A percentile compares a stretch with the other conserved stretches of the same genome.
These are phyloP conservation scores for Ormosia emarginata DNA, from an alignment of 306 rosid species.

Conservation along the genomic window DNA sequence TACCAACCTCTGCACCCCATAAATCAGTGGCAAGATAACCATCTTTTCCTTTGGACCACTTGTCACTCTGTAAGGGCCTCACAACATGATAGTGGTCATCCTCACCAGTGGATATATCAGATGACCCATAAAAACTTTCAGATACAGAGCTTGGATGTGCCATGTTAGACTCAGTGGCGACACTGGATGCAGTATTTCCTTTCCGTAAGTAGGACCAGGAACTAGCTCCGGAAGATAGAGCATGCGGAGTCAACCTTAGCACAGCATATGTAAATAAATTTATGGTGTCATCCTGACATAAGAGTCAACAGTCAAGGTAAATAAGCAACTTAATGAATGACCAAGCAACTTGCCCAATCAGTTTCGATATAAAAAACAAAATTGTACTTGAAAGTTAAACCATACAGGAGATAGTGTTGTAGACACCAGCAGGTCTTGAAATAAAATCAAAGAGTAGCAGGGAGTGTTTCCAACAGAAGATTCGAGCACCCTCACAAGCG, in stretches of 20 bases:
- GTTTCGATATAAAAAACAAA: neutral
- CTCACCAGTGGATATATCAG: constrained; percentile 36
- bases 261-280: constrained; percentile 90
- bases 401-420: constrained; percentile 95
- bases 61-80: constrained; percentile 73
- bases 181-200: constrained; percentile 56
- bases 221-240: constrained; percentile 74
- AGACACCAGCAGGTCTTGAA: constrained; percentile 94
- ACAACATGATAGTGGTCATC: constrained; percentile 47
- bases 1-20: constrained; percentile 85
- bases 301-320: constrained; percentile 16
- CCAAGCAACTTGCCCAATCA: constrained; percentile 18
- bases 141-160: constrained; percentile 45
- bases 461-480: constrained; percentile 70
- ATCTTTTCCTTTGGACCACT: constrained; percentile 93
- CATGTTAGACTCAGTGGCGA: constrained; percentile 44
- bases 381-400: constrained; percentile 33
- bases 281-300: constrained; percentile 81
- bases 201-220: constrained; percentile 92
- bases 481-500: constrained; percentile 80
- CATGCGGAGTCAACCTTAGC: constrained; percentile 83
- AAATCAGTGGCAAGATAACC: constrained; percentile 91
- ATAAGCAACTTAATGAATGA: constrained; percentile 18
- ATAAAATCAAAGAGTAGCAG: constrained; percentile 83
- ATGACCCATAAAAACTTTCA: constrained; percentile 55